These are phyloP conservation scores for Auriscalpium microsporum DNA, from an alignment of 768 basidiomycete genomes.

Conservation along the genomic window DNA sequence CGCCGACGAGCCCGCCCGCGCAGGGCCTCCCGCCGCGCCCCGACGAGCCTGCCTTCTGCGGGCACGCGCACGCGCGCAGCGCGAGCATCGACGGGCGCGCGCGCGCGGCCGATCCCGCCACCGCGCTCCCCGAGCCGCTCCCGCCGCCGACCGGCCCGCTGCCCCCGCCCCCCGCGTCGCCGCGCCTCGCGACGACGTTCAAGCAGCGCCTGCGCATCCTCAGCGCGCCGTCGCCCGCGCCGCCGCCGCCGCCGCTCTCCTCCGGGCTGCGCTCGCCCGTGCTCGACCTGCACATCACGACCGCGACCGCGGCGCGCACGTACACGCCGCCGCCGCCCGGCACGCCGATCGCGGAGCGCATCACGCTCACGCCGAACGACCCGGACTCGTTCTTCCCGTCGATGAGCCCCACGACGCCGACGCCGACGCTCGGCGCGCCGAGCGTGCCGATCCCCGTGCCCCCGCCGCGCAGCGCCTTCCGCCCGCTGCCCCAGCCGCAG, in stretches of 20 bases:
- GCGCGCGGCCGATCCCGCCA: slow-evolving; percentile 29
- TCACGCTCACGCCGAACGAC: slow-evolving; percentile 42
- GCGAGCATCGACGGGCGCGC: slow-evolving; percentile 14
- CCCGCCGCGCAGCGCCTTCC: slow-evolving; percentile 19
- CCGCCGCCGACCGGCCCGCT: slow-evolving; percentile 40
- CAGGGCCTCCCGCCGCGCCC: slow-evolving; percentile 53
- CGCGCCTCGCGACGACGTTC: slow-evolving; percentile 22
- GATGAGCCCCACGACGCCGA: slow-evolving; percentile 38
- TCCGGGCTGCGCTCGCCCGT: neutral
- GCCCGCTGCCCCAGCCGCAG: slow-evolving; percentile 19
- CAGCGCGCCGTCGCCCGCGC: slow-evolving; percentile 33
- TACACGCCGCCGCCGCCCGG: slow-evolving; percentile 23
- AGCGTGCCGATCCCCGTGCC: slow-evolving; percentile 13
- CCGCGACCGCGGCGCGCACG: slow-evolving; percentile 10
- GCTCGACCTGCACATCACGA: slow-evolving; percentile 10
- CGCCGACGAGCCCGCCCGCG: slow-evolving; percentile 59
- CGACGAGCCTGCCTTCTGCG: slow-evolving; percentile 35
- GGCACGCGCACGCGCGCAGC: slow-evolving; percentile 20
- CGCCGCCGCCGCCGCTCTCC: slow-evolving; percentile 20
- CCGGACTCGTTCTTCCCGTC: slow-evolving; percentile 53
- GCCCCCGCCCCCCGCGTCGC: slow-evolving; percentile 21
- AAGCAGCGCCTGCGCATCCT: slow-evolving; percentile 61
- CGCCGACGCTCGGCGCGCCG: slow-evolving; percentile 20
- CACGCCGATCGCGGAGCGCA: slow-evolving; percentile 63
- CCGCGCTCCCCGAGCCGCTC: slow-evolving; percentile 27